Base-by-base conservation (phyloP, 2,329 filamentous ascomycete species). In the Teratosphaeria gauchensis region DNA sequence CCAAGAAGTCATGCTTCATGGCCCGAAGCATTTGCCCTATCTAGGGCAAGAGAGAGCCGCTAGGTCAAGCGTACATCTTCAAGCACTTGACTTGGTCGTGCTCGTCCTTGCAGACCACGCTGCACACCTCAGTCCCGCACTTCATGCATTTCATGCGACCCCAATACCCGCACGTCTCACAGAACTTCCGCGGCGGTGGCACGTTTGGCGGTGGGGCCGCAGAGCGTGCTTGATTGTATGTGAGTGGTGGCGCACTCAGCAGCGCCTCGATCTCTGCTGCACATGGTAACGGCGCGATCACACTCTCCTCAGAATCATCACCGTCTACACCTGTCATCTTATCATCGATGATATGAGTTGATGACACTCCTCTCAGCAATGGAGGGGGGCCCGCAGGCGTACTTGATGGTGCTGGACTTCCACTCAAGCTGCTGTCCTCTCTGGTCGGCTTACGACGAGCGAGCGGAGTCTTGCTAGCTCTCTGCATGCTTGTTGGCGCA, bases 141-240 rank as follows among this genome's bases (percentile, higher is more conserved):
- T 88, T 89, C 71, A 86, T 81, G 74, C 89, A 92, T 72, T 81
- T 82, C 53, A 90, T 85, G 48, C 85, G 77, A 1, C 88, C 89
- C 88, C 89, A 92, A 73, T 91, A 92, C 14, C 89, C 89, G 69
- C 89, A 92, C 33, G 90, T 84, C 69, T 87, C 86, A 73, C 89
- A 92, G 71, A 92, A 92, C 38, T 77, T 76, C 60, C 88, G 78
- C 57, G 75, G 73, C 53, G 77, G 76, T 2, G 87, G 85, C 9
- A 69, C 74, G 16, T 66, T 66, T 3, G 69, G 58, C 4, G 74
- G 67, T 14, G 75, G 73, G 21, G 77, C 73, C 4, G 71, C 73
- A 16, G 71, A 74, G 59, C 76, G 72, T 52, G 85, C 84, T 64
- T 89, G 86, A 54, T 81, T 77, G 72, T 90, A 92, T 42, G 78